Evolutionary conservation across 1,284 basidiomycete genomes (phyloP), one percentile per base, ranked within the genome.

Genomic region (Sphagnurus paluster): DNA sequence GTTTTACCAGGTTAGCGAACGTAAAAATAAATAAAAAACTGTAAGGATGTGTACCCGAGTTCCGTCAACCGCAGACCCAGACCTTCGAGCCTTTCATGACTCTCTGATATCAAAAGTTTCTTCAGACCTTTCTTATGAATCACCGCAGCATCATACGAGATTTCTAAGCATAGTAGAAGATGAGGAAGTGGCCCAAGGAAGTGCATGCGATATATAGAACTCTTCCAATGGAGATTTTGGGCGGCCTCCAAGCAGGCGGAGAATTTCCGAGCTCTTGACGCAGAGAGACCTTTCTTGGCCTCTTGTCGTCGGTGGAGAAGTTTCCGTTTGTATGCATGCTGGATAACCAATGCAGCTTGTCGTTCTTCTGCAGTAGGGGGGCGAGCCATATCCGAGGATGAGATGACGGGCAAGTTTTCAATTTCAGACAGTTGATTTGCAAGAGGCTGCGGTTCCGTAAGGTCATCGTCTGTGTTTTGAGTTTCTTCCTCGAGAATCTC

Each of bases 161-260:
- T 55, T 19, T 79, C 70, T 14, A 82, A 63, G 47, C 68, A 76
- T 2, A 72, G 57, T 17, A 79, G 62, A 3, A 77, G 57, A 50
- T 71, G 73, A 0, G 79, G 76, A 4, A 82, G 60, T 5, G 76
- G 71, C 1, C 77, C 77, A 2, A 79, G 64, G 56, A 74, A 77
- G 11, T 76, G 59, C 2, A 63, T 46, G 14, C 69, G 69, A 52
- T 81, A 80, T 16, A 48, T 54, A 14, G 55, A 57, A 9, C 50
- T 39, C 6, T 62, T 49, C 70, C 73, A 74, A 4, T 57, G 52
- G n/a, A 68, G 64, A 8, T 52, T 54, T 10, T 48, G 49, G 3
- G 66, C 61, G 23, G 65, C 58, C 25, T 60, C 49, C 17, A 68
- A 42, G 49, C 67, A 80, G 2, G 50, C 46, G 4, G 50, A 17